A percentile compares a stretch with the other conserved stretches of the same genome.
Conservation (phyloP, 108 stramenopile genomes). For the Stephanodiscus triporus region DNA sequence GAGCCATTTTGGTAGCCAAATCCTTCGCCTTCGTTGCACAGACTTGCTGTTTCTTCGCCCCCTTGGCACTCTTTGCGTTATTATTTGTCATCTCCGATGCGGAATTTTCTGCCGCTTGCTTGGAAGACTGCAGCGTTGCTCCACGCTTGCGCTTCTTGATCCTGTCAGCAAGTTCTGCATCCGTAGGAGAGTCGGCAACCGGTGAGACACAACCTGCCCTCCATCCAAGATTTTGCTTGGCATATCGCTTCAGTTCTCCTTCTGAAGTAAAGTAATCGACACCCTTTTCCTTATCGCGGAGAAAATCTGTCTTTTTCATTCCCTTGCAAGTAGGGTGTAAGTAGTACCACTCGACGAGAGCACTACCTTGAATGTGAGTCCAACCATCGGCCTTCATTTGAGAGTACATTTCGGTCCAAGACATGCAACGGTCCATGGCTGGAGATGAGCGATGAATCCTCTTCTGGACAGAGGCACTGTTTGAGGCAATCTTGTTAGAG, state of each 20-base stretch:
- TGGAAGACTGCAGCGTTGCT: not conserved
- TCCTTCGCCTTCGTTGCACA: too few species aligned
- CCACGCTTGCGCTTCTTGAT: slow-evolving; percentile 15
- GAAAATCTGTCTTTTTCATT: slow-evolving; percentile 7
- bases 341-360: slow-evolving; percentile 26
- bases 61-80: not conserved
- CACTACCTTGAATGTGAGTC: slow-evolving; percentile 8
- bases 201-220: slow-evolving; percentile 11
- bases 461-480: not conserved
- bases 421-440: not conserved
- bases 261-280: slow-evolving; percentile 34
- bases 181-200: not conserved
- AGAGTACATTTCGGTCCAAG: slow-evolving; percentile 24
- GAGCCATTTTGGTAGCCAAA: too few species aligned
- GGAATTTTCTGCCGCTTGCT: not conserved
- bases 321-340: slow-evolving; percentile 16
- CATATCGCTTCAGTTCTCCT: slow-evolving; percentile 27
- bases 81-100: not conserved
- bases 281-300: slow-evolving; percentile 8
- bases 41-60: too few species aligned
- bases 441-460: slow-evolving; percentile 1
- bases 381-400: slow-evolving; percentile 32
- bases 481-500: not conserved
- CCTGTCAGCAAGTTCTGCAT: slow-evolving; percentile 14
- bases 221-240: slow-evolving; percentile 25